Evolutionary conservation across 2,329 filamentous ascomycete genomes (phyloP), one percentile per base, ranked within the genome.

Genomic region (Penicillium sp.): DNA sequence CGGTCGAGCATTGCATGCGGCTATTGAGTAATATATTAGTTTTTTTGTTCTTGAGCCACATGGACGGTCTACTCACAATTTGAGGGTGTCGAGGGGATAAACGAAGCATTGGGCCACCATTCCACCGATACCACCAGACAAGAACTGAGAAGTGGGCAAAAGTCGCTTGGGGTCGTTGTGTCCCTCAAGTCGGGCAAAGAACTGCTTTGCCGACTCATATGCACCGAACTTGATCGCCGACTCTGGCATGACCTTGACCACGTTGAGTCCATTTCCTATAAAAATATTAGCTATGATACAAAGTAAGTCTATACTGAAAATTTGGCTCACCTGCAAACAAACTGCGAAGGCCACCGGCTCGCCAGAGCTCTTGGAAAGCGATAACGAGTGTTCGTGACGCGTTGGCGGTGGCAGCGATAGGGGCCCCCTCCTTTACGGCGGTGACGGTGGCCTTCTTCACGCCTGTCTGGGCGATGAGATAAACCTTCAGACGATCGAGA

Each of bases 201-300:
- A 84, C 57, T 90, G 86, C 78, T 97, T 99, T 8, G 91, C 88
- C 47, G 41, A 42, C 28, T 42, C 41, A 21, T 42, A 42, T 23
- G 41, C 41, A 7, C 41, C 41, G 41, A 42, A 99, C 74, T 96
- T 95, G 69, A 99, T 96, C 24, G 94, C 93, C 26, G 93, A 96
- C 76, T 99, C 94, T 0, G 94, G 94, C 90, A 97, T 96, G 55
- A 99, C 94, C 73, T 99, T 99, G 66, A 96, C 74, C 2, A 99
- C 91, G 64, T 99, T 99, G 62, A 99, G 79, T 3, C 94, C 94
- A 67, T 99, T 99, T 34, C 94, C 92, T 95, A 63, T 7, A n/a
- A 13, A 21, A 24, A 9, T 18, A 51, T 69, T 50, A 70, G 57
- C 62, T 50, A 49, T 36, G 56, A 13, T 33, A 12, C 31, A 23